Evolutionary conservation across 495 filamentous ascomycete species (phyloP).

Genomic region (Alectoria sarmentosa): DNA sequence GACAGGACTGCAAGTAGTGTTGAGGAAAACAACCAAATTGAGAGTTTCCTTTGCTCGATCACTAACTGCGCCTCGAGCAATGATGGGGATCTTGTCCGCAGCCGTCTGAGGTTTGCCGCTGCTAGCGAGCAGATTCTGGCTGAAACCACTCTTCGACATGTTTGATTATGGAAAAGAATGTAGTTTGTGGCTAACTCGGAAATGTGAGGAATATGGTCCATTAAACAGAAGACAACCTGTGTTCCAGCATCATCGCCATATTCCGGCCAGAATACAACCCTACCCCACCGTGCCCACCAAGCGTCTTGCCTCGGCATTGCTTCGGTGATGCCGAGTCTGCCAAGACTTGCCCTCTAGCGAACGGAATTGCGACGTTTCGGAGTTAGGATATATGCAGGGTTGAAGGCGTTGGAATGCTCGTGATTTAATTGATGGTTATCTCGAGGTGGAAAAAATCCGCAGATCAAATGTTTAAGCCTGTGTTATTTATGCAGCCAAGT

Average conservation of each 20-base stretch:
- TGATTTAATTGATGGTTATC: background rate
- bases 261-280: background rate
- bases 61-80: constrained; percentile 63
- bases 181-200: background rate
- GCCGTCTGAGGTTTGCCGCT: constrained; percentile 26
- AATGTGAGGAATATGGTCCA: background rate
- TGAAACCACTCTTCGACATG: constrained; percentile 28
- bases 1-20: background rate
- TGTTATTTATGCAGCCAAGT: constrained; percentile 6
- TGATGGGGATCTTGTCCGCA: constrained; percentile 52
- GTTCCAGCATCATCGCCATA: background rate
- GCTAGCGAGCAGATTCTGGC: constrained; percentile 23
- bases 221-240: background rate
- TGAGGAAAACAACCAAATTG: constrained; percentile 45
- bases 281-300: background rate
- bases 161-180: background rate
- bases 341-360: too few relatives aligned
- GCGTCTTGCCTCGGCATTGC: constrained; percentile 1
- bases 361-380: background rate
- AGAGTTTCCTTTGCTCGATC: constrained; percentile 71
- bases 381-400: background rate
- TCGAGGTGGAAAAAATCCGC: background rate
- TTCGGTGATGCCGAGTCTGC: too few relatives aligned
- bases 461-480: background rate
- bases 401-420: background rate